A percentile compares a stretch with the other conserved stretches of the same genome.
Evolutionary conservation across 2,329 filamentous ascomycete genomes (phyloP).

Genomic region (Botrytis byssoidea): DNA sequence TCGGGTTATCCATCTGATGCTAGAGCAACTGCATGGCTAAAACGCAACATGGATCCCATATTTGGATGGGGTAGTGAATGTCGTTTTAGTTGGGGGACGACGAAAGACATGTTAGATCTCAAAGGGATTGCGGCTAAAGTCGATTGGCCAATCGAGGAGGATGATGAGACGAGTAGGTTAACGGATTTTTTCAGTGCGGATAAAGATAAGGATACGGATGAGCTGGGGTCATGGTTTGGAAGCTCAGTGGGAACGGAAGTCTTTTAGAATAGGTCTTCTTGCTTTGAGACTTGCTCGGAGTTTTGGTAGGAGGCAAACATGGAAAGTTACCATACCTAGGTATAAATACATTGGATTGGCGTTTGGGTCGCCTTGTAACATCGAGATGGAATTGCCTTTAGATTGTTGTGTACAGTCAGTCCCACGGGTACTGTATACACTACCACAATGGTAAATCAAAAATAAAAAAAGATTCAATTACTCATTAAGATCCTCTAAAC

Average conservation of each 20-base stretch:
- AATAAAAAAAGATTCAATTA: neutral
- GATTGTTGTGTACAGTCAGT: neutral
- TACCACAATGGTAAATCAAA: neutral
- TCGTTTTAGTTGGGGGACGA: constrained; percentile 93
- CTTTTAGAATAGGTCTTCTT: constrained; percentile 31
- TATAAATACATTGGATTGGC: neutral
- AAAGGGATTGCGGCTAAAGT: constrained; percentile 67
- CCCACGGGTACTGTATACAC: neutral
- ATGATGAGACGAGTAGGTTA: constrained; percentile 65
- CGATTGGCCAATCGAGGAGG: constrained; percentile 79
- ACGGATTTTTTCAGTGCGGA: constrained; percentile 68
- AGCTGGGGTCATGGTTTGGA: constrained; percentile 82
- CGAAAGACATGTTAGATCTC: constrained; percentile 77
- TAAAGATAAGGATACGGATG: constrained; percentile 45
- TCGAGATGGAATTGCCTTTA: neutral
- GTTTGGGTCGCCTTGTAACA: neutral
- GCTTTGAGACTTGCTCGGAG: neutral
- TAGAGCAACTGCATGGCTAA: constrained; percentile 78
- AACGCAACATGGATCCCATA: constrained; percentile 81
- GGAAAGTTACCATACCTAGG: neutral
- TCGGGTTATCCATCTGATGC: constrained; percentile 91
- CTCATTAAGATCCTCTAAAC: neutral
- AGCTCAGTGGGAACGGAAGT: constrained; percentile 34
- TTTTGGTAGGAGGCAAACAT: neutral
- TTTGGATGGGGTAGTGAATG: constrained; percentile 96